Percentiles rank a stretch among this genome's conserved stretches.
Evolutionary conservation across 148 eudicot genomes (phyloP).

Genomic region (Nepenthes gracilis): DNA sequence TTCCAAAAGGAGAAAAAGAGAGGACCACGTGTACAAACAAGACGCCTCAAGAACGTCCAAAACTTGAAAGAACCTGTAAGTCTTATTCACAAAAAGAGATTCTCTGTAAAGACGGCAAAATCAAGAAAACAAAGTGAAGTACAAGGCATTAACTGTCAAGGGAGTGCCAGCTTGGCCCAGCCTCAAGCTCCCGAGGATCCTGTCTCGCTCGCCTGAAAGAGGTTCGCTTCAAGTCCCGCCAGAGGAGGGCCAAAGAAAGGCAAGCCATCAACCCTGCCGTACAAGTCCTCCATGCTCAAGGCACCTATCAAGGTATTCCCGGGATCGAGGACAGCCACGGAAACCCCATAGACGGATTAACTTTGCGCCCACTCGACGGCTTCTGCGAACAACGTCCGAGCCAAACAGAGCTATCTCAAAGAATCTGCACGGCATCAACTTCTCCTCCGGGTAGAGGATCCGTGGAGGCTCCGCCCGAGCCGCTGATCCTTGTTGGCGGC

Average conservation of each 20-base stretch:
- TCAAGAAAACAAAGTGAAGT: background rate
- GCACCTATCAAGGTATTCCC: constrained; percentile 57
- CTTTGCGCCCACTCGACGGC: constrained; percentile 66
- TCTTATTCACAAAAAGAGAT: background rate
- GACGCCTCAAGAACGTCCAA: no score
- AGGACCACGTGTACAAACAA: no score
- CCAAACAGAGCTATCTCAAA: constrained; percentile 6
- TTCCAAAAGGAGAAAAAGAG: no score
- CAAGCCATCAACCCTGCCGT: constrained; percentile 81
- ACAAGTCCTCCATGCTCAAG: constrained; percentile 38
- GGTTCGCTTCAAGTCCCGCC: constrained; percentile 81
- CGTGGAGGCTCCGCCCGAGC: constrained; percentile 41
- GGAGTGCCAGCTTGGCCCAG: no score
- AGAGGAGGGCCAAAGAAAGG: constrained; percentile 73
- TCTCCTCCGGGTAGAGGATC: no score
- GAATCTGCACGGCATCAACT: no score
- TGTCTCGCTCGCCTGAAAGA: no score
- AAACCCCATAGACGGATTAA: constrained; percentile 50
- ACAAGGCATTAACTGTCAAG: no score
- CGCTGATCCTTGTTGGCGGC: no score
- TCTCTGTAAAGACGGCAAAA: no score
- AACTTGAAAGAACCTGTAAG: constrained; percentile 50
- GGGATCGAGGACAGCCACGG: constrained; percentile 47
- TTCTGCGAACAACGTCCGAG: constrained; percentile 33
- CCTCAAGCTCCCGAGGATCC: no score